phyloP scores from a whole-genome alignment of 352 stramenopile genomes.

The Phytopythium cucurbitacearum region DNA sequence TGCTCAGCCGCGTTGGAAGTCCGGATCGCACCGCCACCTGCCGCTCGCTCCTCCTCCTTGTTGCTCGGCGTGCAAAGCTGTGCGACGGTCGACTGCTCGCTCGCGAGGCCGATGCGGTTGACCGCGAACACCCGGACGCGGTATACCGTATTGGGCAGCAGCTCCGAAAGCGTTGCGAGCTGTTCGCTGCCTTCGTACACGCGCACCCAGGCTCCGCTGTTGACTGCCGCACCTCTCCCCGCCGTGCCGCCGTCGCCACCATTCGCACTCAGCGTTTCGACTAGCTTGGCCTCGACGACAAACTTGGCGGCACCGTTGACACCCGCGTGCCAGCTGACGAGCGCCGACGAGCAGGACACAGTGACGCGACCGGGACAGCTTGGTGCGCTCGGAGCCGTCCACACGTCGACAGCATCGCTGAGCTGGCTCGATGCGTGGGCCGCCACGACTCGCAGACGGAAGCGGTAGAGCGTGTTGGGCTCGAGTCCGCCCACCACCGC shows the following conservation, averaged over 20 bases:
- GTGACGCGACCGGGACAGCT: constrained; percentile 56
- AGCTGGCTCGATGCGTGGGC: constrained; percentile 71
- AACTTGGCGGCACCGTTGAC: constrained; percentile 62
- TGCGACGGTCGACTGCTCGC: constrained; percentile 70
- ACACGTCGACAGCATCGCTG: constrained; percentile 72
- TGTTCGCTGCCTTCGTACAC: constrained; percentile 81
- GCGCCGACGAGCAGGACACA: constrained; percentile 35
- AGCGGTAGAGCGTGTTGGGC: constrained; percentile 85
- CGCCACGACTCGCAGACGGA: constrained; percentile 76
- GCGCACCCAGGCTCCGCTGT: constrained; percentile 48
- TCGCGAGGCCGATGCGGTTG: constrained; percentile 55
- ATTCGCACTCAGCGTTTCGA: constrained; percentile 45
- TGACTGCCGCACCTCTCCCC: neutral
- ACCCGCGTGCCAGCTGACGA: constrained; percentile 84
- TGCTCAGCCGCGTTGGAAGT: constrained; percentile 37
- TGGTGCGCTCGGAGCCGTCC: constrained; percentile 47
- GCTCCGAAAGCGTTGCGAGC: constrained; percentile 49
- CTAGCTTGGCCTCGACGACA: constrained; percentile 67
- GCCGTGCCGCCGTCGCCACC: neutral
- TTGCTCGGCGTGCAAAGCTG: constrained; percentile 76
- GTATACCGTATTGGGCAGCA: constrained; percentile 82
- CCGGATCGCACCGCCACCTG: neutral
- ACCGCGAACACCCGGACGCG: constrained; percentile 78
- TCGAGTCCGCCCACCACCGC: constrained; percentile 54
- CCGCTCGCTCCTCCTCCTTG: constrained; percentile 50